Percentiles rank a stretch among this genome's conserved stretches.
These are phyloP conservation scores for Climacium dendroides DNA, from an alignment of 225 moss, liverwort and hornwort genomes.

Conservation along the genomic window DNA sequence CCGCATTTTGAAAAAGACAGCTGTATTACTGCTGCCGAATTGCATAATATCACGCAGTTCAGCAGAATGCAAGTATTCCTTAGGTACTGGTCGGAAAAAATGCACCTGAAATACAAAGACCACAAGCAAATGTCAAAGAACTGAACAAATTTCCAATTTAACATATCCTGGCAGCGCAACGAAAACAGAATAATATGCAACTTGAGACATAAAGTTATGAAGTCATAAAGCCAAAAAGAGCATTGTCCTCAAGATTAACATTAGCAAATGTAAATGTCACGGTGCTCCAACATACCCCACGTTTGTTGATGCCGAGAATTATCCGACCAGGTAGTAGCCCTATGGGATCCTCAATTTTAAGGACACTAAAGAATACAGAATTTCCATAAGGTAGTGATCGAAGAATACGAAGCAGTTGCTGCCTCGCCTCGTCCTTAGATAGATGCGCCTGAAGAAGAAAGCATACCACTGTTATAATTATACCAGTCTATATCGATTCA, in stretches of 20 bases:
- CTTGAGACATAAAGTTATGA: background rate
- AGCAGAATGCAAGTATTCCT: slow-evolving; percentile 91
- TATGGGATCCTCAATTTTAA: slow-evolving; percentile 94
- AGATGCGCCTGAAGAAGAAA: slow-evolving; percentile 47
- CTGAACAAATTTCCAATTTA: background rate
- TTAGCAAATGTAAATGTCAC: background rate
- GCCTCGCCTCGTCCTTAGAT: slow-evolving; percentile 91
- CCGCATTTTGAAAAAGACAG: slow-evolving; percentile 96
- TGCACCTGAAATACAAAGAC: slow-evolving; percentile 49
- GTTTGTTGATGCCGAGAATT: slow-evolving; percentile 87
- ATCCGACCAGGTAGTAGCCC: slow-evolving; percentile 85
- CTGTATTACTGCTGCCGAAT: slow-evolving; percentile 95
- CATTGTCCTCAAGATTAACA: background rate
- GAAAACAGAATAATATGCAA: background rate
- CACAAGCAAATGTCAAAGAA: background rate
- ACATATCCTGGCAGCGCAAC: background rate
- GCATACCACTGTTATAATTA: background rate
- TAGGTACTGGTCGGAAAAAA: slow-evolving; percentile 92
- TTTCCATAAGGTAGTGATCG: slow-evolving; percentile 89
- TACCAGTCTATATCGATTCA: background rate
- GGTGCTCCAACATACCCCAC: slow-evolving; percentile 51
- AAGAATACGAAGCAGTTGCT: slow-evolving; percentile 74
- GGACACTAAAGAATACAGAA: slow-evolving; percentile 89
- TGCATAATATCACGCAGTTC: slow-evolving; percentile 96
- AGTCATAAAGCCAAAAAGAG: background rate